Evolutionary conservation across 495 filamentous ascomycete species (phyloP), one percentile per base, ranked within the genome.

Genomic region (Penicillium lividum): DNA sequence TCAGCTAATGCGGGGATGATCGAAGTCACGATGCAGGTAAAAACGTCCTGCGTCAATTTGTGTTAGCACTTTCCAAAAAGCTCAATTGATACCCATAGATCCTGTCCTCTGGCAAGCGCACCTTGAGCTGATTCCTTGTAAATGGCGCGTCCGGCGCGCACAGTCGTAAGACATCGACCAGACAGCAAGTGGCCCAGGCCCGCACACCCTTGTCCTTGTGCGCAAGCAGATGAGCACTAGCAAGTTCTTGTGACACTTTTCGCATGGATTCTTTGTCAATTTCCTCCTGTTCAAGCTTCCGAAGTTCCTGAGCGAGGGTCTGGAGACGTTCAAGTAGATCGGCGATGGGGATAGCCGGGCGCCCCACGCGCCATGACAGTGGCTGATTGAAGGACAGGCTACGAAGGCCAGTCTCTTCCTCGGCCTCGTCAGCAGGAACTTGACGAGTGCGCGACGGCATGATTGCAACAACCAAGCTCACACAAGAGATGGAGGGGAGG

Each of bases 71-170:
- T 36, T 7, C 25, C 15, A 33, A 22, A 1, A 13, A 22, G 22
- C 5, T 46, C 46, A 18, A 53, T 38, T 36, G 40, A 22, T 33
- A 10, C 3, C 16, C 7, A 11, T 6, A 54, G 5, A 15, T 13
- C 15, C 38, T 44, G 22, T 10, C 13, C 9, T 34, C 22, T 15
- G 28, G 40, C 40, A 58, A 60, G 65, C 74, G 61, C 68, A 96
- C 93, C 89, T 94, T 97, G 30, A 99, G 79, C 73, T 98, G 93
- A 51, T 86, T 83, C 30, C 80, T 84, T 9, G 91, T 96, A 74
- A 95, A 98, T 10, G 94, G 94, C 72, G 94, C 94, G 83, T 98
- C 87, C 5, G 94, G 94, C 31, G 94, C 94, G 77, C 92, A 96
- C 29, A 99, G 80, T 64, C 90, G 85, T 71, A 99, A 84, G 54